Evolutionary conservation across 78 protist genomes (phyloP), one percentile per base, ranked within the genome.

Genomic region (Isochrysis galbana): DNA sequence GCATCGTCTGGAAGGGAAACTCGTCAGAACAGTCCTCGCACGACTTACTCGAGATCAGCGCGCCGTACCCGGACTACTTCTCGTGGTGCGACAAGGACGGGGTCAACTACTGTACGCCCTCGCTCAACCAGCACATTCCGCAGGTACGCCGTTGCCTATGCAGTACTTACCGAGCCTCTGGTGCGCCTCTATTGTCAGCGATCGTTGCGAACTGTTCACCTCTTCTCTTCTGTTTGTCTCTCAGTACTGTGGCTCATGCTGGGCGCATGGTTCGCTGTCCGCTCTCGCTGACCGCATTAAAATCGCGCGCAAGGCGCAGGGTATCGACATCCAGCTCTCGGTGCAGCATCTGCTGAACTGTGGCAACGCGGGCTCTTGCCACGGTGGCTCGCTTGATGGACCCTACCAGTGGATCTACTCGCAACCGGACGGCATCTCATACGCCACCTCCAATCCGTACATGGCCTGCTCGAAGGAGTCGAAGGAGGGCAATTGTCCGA

Each of bases 41-140:
- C 61, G 61, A 51, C 61, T 51, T 14, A 14, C 61, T 51, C 61
- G 61, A 19, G 14, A 14, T 19, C 7, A 7, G 7, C 61, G 14
- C 61, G 29, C 14, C 61, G 61, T 51, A 51, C 61, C 61, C 61
- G 61, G 61, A 51, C 61, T 7, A 51, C 61, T 51, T 51, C 14
- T 19, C 61, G 61, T 51, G 90, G 89, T 80, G 97, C 89, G 67
- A 95, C 91, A 34, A 92, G 61, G 91, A 39, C 77, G 97, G 97
- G 48, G 78, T 38, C 61, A 94, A 90, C 95, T 95, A 83, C 94
- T 47, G 95, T 41, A 93, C 96, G 47, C 0, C 25, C 78, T 7
- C 61, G 47, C 92, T 87, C 91, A 97, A 96, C 96, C 97, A 97
- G 96, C 97, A 96, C 93, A 94, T 95, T n/a, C 98, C 98, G 39